Evolutionary conservation across 116 monocot species (phyloP).

Genomic region (Phalaenopsis hybrid): DNA sequence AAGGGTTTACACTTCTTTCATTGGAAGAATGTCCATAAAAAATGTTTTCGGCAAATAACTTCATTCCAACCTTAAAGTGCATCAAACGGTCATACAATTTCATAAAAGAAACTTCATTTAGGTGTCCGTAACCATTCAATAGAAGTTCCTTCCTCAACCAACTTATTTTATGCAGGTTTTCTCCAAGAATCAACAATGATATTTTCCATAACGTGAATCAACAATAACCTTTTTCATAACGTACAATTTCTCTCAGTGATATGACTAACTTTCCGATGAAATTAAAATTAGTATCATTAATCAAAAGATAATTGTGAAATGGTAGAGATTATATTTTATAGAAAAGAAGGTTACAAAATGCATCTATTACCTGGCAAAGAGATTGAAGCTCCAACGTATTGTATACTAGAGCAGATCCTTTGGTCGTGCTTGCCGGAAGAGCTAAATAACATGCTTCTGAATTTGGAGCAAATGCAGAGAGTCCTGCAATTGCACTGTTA

Average conservation of each 20-base stretch:
- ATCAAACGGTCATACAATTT: background rate
- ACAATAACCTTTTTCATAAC: background rate
- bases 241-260: background rate
- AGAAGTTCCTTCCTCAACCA: background rate
- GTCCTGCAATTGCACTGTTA: slow-evolving; percentile 46
- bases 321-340: background rate
- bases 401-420: slow-evolving; percentile 82
- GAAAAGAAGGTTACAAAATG: background rate
- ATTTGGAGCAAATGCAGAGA: slow-evolving; percentile 81
- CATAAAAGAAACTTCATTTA: background rate
- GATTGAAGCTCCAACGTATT: slow-evolving; percentile 69
- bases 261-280: background rate
- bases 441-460: slow-evolving; percentile 89
- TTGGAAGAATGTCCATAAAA: background rate
- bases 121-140: background rate
- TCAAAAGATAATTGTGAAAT: background rate
- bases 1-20: background rate
- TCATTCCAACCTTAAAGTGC: background rate
- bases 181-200: background rate
- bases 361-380: slow-evolving; percentile 67
- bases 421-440: slow-evolving; percentile 82
- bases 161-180: background rate
- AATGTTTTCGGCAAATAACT: background rate
- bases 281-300: background rate
- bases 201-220: background rate